Evolutionary conservation across 164 flowering plant species (phyloP).

Genomic region (Cinnamomum micranthum): DNA sequence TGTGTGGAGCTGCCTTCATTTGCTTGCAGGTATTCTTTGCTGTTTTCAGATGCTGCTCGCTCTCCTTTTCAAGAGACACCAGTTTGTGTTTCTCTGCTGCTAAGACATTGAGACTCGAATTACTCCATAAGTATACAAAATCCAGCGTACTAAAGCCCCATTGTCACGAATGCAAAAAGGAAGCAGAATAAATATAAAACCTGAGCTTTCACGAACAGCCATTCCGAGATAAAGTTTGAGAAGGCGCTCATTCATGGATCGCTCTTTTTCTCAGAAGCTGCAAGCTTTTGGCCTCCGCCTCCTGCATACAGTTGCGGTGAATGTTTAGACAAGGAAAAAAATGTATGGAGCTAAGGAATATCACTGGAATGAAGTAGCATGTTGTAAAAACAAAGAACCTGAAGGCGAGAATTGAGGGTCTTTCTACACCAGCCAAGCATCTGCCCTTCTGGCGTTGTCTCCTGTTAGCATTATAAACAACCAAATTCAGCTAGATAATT

Average conservation of each 20-base stretch:
- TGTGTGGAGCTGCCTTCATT: slow-evolving; percentile 91
- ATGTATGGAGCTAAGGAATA: slow-evolving; percentile 1
- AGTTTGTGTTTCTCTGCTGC: slow-evolving; percentile 96
- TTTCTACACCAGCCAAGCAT: slow-evolving; percentile 98
- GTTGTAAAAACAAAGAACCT: slow-evolving; percentile 42
- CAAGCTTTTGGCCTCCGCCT: slow-evolving; percentile 97
- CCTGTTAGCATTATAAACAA: slow-evolving; percentile 41
- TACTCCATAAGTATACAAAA: slow-evolving; percentile 22
- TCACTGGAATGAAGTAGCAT: slow-evolving; percentile 4
- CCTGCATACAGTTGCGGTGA: slow-evolving; percentile 42
- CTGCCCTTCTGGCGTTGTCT: slow-evolving; percentile 80
- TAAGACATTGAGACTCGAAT: slow-evolving; percentile 88
- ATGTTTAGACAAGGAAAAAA: not conserved
- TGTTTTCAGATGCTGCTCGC: slow-evolving; percentile 90
- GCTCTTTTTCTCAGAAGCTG: slow-evolving; percentile 81
- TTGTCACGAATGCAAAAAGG: not conserved
- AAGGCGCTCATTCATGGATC: slow-evolving; percentile 92
- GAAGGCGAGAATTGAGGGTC: slow-evolving; percentile 84
- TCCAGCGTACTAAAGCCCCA: slow-evolving; percentile 4
- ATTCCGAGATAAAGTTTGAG: slow-evolving; percentile 93
- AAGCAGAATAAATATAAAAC: slow-evolving; percentile 28
- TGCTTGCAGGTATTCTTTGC: slow-evolving; percentile 91
- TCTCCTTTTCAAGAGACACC: slow-evolving; percentile 95
- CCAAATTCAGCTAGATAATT: not conserved
- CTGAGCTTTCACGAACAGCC: slow-evolving; percentile 99